A percentile compares a stretch with the other conserved stretches of the same genome.
These are phyloP conservation scores for Pelargonium nanum DNA, from an alignment of 345 rosid genomes.

Conservation along the genomic window DNA sequence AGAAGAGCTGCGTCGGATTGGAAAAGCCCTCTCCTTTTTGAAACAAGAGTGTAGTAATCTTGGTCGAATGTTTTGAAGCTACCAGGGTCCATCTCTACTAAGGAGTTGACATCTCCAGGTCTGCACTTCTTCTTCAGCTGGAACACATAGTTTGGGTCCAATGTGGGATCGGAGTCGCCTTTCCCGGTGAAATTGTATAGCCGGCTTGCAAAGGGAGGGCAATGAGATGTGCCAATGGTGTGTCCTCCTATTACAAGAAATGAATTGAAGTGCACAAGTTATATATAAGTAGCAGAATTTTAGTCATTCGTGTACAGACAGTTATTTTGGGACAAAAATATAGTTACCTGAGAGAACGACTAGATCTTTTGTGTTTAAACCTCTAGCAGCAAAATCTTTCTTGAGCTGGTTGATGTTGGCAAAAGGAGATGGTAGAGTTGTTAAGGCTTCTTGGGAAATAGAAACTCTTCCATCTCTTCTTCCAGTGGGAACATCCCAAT, in stretches of 20 bases:
- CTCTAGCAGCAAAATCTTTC: conserved; percentile 17
- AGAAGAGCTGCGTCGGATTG: conserved; percentile 60
- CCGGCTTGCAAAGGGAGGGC: conserved; percentile 34
- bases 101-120: conserved; percentile 32
- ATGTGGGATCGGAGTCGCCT: conserved; percentile 37
- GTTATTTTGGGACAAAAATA: background rate
- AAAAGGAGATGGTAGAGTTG: conserved; percentile 25
- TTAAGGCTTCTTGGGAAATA: conserved; percentile 14
- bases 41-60: conserved; percentile 33
- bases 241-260: conserved; percentile 33
- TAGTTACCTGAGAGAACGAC: conserved; percentile 49
- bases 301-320: too few species aligned
- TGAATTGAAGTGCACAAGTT: too few species aligned
- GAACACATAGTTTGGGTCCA: conserved; percentile 29
- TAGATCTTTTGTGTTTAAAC: conserved; percentile 40
- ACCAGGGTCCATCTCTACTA: conserved; percentile 67
- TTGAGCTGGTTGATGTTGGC: conserved; percentile 29
- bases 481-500: conserved; percentile 51
- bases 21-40: conserved; percentile 51
- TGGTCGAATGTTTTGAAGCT: conserved; percentile 50
- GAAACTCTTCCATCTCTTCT: conserved; percentile 60
- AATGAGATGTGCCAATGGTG: conserved; percentile 58
- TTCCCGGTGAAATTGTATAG: conserved; percentile 68
- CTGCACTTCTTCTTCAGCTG: conserved; percentile 31
- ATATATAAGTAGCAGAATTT: too few species aligned